Percentiles rank a stretch among this genome's conserved stretches.
These are phyloP conservation scores for Ascoidea tarda DNA, from an alignment of 805 yeast species.

Conservation along the genomic window DNA sequence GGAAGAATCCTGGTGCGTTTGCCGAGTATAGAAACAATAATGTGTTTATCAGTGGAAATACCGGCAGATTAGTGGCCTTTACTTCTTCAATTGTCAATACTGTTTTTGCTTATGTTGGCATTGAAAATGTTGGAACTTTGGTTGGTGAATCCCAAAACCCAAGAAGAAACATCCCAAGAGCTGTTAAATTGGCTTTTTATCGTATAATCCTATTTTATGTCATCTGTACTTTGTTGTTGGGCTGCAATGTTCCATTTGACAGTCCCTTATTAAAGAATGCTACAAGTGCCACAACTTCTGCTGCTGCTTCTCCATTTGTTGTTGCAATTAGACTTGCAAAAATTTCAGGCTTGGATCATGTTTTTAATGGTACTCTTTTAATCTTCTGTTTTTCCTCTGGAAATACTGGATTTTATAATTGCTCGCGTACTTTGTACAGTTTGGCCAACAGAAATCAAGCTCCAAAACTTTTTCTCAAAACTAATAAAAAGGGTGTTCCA, in stretches of 20 bases:
- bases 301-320: slow-evolving; percentile 25
- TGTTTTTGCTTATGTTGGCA: slow-evolving; percentile 57
- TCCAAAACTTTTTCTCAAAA: slow-evolving; percentile 20
- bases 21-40: slow-evolving; percentile 31
- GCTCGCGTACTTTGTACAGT: slow-evolving; percentile 22
- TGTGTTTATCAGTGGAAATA: slow-evolving; percentile 27
- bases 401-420: slow-evolving; percentile 17
- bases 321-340: slow-evolving; percentile 22
- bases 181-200: slow-evolving; percentile 19
- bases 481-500: slow-evolving; percentile 22
- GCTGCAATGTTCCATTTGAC: slow-evolving; percentile 21
- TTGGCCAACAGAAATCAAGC: slow-evolving; percentile 24
- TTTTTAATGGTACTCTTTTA: slow-evolving; percentile 24
- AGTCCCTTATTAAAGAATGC: slow-evolving; percentile 14
- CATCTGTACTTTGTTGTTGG: slow-evolving; percentile 19
- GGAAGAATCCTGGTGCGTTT: slow-evolving; percentile 60
- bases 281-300: slow-evolving; percentile 18
- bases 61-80: slow-evolving; percentile 49
- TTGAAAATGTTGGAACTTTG: slow-evolving; percentile 56
- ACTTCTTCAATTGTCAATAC: slow-evolving; percentile 50
- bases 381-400: slow-evolving; percentile 27
- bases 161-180: slow-evolving; percentile 18
- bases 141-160: slow-evolving; percentile 49
- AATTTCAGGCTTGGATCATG: slow-evolving; percentile 21
- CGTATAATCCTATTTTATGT: slow-evolving; percentile 20